Base-by-base conservation (phyloP, 2,329 filamentous ascomycete species). In the Erysiphe pisi region DNA sequence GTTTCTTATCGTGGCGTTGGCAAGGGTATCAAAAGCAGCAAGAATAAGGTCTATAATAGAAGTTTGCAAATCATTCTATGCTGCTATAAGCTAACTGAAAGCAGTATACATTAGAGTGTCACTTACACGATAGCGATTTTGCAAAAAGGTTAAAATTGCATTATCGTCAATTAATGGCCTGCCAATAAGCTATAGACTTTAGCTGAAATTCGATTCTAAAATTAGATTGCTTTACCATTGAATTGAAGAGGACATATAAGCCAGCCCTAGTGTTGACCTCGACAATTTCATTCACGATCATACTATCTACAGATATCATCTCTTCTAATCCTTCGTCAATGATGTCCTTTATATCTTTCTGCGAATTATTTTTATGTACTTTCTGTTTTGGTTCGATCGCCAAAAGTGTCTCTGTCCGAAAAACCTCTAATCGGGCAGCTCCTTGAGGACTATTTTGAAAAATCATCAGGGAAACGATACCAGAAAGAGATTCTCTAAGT, bases 1-100 rank as follows among this genome's bases (percentile, higher is more conserved):
- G 70, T 85, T 87, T 56, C 91, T 88, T 79, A 95, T 92, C 79
- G 94, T 91, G 7, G 91, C 91, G 80, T 97, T 97, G 52, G 93
- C 92, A 22, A 99, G 85, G 7, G 96, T 87, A 80, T 98, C 94
- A 81, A 99, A 98, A 0, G 93, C 90, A 0, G 93, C 93, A 14
- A 94, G 87, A 63, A 98, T 91, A 1, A 98, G 85, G 80, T 97
- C 93, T 76, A 93, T 89, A 0, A 92, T 89, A 68, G 93, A 89
- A 18, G 88, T 87, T 82, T 94, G 91, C 63, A 91, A 86, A 80
- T 97, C 91, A 58, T 91, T 91, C 87, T 93, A 77, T 63, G 14
- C 25, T 25, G 25, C 25, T n/a, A 63, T 63, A 31, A 63, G 58
- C 25, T 56, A 11, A 9, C 18, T 56, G 49, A 56, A 56, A n/a